Percentiles rank a stretch among this genome's conserved stretches.
Evolutionary conservation across 2,329 filamentous ascomycete species (phyloP).

Genomic region (Colletotrichum spaethianum): DNA sequence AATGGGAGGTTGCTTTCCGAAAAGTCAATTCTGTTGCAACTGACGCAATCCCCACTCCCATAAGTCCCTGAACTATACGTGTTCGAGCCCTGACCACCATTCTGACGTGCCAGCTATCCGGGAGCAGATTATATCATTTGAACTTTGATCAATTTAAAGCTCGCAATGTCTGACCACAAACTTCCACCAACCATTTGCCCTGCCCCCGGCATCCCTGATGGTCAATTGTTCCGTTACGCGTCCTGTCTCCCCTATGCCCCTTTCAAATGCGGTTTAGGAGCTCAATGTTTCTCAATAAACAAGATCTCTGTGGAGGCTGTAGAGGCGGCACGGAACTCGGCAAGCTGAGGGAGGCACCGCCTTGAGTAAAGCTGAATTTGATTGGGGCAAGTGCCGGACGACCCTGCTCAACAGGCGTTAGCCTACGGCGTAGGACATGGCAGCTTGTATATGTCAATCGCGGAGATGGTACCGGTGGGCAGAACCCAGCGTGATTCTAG

Average conservation of each 20-base stretch:
- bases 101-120: neutral
- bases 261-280: neutral
- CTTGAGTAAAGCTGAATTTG: constrained; percentile 2
- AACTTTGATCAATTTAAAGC: constrained; percentile 36
- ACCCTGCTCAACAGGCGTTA: constrained; percentile 31
- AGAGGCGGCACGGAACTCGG: constrained; percentile 38
- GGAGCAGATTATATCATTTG: constrained; percentile 4
- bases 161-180: constrained; percentile 24
- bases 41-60: constrained; percentile 18
- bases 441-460: constrained; percentile 29
- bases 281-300: neutral
- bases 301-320: constrained; percentile 1
- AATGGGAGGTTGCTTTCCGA: neutral
- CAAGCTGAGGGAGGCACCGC: constrained; percentile 10
- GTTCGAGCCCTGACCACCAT: constrained; percentile 7
- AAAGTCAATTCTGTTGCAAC: constrained; percentile 26
- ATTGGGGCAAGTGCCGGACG: constrained; percentile 25
- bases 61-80: constrained; percentile 23
- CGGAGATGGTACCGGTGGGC: constrained; percentile 23
- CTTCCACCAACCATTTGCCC: constrained; percentile 36
- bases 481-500: constrained; percentile 8
- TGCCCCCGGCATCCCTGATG: constrained; percentile 17
- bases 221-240: constrained; percentile 8
- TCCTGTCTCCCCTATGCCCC: neutral
- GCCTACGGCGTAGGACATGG: constrained; percentile 12